These are phyloP conservation scores for Coniferiporia weirii DNA, from an alignment of 1,284 basidiomycete genomes.

Conservation along the genomic window DNA sequence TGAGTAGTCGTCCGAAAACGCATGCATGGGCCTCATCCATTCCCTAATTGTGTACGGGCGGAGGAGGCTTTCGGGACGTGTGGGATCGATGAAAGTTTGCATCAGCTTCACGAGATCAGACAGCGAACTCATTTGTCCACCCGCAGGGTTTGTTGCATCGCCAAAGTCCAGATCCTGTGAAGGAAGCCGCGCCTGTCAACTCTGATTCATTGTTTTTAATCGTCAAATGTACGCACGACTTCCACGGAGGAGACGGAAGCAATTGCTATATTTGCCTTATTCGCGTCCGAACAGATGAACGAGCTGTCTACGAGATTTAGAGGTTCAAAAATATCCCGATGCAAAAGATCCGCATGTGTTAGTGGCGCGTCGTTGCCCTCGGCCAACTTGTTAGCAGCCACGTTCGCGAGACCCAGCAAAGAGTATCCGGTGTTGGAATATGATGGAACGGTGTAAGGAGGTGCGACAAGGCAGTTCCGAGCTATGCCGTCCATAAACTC, in stretches of 20 bases:
- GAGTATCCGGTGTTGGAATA: conserved; percentile 47
- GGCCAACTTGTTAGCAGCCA: conserved; percentile 35
- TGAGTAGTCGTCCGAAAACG: conserved; percentile 37
- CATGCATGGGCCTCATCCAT: conserved; percentile 39
- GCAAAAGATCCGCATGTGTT: conserved; percentile 36
- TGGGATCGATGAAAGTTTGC: conserved; percentile 39
- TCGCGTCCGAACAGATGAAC: conserved; percentile 30
- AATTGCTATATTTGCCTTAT: conserved; percentile 26
- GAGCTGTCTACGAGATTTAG: conserved; percentile 37
- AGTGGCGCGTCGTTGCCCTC: conserved; percentile 26
- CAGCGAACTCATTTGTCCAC: conserved; percentile 45
- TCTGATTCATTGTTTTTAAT: no score
- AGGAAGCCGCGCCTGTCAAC: background rate
- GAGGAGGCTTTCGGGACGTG: conserved; percentile 32
- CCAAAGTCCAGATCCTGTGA: conserved; percentile 37
- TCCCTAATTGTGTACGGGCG: conserved; percentile 33
- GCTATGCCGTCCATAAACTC: conserved; percentile 33
- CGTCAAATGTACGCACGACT: background rate
- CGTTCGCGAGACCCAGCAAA: conserved; percentile 37
- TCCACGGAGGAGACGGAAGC: background rate
- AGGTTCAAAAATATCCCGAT: conserved; percentile 40
- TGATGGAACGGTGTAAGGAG: conserved; percentile 39
- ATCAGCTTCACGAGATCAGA: conserved; percentile 35
- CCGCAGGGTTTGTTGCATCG: conserved; percentile 38
- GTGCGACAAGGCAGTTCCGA: conserved; percentile 28